Base-by-base conservation (phyloP, 1,284 basidiomycete genomes). In the Austroboletus niveus region DNA sequence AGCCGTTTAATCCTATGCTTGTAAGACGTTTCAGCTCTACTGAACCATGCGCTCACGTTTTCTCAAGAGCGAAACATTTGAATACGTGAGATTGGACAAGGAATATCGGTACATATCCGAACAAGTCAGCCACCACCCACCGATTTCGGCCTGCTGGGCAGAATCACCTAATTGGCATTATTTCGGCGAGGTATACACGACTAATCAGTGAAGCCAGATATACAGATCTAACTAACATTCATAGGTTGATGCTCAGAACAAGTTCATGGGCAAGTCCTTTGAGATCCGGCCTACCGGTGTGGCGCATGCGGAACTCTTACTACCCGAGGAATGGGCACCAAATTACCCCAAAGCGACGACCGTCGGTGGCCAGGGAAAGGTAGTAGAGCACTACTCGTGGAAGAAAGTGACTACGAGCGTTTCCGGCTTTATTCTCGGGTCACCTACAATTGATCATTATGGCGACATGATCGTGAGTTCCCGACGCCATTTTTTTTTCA, bases 41-140 rank as follows among this genome's bases (percentile, higher is more conserved):
- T 27, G 38, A 47, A 22, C n/a, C 7, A 4, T 35, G 10, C 29
- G 5, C 45, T 55, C n/a, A 60, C 30, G 4, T 44, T 49, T 27
- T 10, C 29, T 27, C 32, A 32, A 82, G 81, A 76, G 75, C 58
- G 95, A 99, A 73, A 96, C 94, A 2, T 99, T 96, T 63, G 96
- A 99, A 72, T 97, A 98, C 65, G 91, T 92, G 40, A 77, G 88
- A 43, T 72, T 92, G 22, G 92, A 96, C 62, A 91, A 88, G 67
- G 80, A 92, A 62, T 99, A 95, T 69, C 82, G 94, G 38, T 99
- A 98, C 69, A 72, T 96, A 42, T 94, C 90, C 1, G 95, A 97
- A 69, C 94, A 98, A 78, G 94, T 98, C 53, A 92, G 88, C 66
- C 95, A 98, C 70, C 95, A 98, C 69, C 94, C 94, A 5, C 96